Conservation (phyloP, 2,329 filamentous ascomycete genomes). For the Xylaria sp. region DNA sequence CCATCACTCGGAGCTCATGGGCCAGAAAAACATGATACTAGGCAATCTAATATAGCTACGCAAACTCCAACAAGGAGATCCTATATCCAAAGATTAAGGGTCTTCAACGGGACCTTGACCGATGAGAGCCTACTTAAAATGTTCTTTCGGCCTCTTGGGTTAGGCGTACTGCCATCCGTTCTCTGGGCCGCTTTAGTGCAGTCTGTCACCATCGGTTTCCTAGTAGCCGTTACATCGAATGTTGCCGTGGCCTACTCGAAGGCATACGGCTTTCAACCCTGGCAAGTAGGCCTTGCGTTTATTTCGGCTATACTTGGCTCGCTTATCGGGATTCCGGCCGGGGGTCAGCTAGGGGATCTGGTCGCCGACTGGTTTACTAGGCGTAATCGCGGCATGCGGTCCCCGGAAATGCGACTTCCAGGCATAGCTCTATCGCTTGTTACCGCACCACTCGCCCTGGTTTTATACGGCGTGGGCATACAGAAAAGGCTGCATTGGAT, state of each 20-base stretch:
- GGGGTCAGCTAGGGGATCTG: conserved; percentile 61
- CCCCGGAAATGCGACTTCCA: conserved; percentile 70
- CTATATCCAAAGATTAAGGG: conserved; percentile 52
- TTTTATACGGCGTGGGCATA: conserved; percentile 62
- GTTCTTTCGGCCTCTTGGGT: conserved; percentile 60
- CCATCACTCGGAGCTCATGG: background rate
- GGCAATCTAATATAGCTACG: background rate
- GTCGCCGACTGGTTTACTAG: conserved; percentile 61
- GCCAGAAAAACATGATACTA: background rate
- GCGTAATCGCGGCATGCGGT: conserved; percentile 65
- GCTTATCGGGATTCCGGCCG: conserved; percentile 60
- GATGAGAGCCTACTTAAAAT: conserved; percentile 60
- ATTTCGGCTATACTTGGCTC: conserved; percentile 61
- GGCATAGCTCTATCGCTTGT: conserved; percentile 63
- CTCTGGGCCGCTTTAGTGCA: conserved; percentile 66
- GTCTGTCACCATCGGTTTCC: conserved; percentile 66
- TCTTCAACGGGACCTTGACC: conserved; percentile 58
- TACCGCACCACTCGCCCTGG: conserved; percentile 59
- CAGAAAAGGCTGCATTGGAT: conserved; percentile 64
- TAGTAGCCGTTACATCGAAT: conserved; percentile 66
- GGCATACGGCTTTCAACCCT: conserved; percentile 58
- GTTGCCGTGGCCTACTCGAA: conserved; percentile 57
- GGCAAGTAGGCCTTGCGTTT: conserved; percentile 64
- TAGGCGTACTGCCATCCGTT: conserved; percentile 63
- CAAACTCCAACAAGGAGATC: conserved; percentile 43